Evolutionary conservation across 352 stramenopile species (phyloP), one percentile per base, ranked within the genome.

Genomic region (Phytophthora lateralis): DNA sequence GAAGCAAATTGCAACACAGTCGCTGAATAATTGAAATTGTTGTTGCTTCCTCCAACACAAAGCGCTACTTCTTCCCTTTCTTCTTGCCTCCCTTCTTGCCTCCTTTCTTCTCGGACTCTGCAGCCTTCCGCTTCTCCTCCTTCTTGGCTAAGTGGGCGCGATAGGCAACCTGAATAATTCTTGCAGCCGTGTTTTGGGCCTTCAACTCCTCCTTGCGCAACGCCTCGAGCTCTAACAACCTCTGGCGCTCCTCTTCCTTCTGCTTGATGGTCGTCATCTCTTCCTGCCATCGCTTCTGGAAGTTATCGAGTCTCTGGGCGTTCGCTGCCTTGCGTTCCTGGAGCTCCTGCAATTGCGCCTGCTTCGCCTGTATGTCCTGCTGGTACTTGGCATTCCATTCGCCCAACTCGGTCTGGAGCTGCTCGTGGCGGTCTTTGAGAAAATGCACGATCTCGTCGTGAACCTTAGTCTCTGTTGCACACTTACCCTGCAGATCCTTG

Each of bases 361-460:
- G 80, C 64, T 95, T 89, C 3, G 70, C 67, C 29, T 89, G 82
- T n/a, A 80, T 78, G 32, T 97, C 87, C 17, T 90, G 71, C 54
- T 93, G 74, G 60, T 96, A 96, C 55, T 93, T 95, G 3, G 61
- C 49, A 15, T 82, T 85, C 90, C 88, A 96, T 47, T 94, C 78
- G 0, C 61, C 55, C 5, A 94, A 55, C 54, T 92, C 76, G 0
- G 73, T 53, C 38, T 85, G 61, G 7, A 96, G 72, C 38, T 88
- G 68, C 5, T 94, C 75, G 17, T 95, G 83, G 24, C 92, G 89
- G 21, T 89, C 67, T 27, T 87, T 91, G 5, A 97, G 66, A 56
- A 96, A 97, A 5, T 73, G 57, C 10, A 89, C 76, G 0, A 82
- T 93, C 52, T 95, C 85, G 1, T 91, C 72, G 45, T 95, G 83